phyloP scores from a whole-genome alignment of 352 stramenopile genomes.

The Globisporangium irregulare region DNA sequence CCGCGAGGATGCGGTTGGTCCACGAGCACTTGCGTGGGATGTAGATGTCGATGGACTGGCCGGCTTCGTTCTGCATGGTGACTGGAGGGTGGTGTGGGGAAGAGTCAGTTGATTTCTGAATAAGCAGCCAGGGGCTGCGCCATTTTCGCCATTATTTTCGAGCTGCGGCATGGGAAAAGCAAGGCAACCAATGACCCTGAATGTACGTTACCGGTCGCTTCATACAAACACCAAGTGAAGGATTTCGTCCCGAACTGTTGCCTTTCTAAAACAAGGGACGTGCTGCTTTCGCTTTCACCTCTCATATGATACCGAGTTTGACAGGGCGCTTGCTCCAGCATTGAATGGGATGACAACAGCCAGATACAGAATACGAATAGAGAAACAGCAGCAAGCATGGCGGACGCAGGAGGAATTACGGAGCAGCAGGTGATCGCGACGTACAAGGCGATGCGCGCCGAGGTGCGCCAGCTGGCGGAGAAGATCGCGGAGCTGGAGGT shows the following conservation, averaged over 20 bases:
- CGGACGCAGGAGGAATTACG: conserved; percentile 49
- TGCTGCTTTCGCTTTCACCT: neutral
- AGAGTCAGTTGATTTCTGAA: conserved; percentile 69
- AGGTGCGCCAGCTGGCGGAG: conserved; percentile 80
- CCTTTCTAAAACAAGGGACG: neutral
- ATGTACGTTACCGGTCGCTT: conserved; percentile 76
- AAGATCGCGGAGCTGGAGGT: conserved; percentile 86
- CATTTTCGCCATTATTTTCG: conserved; percentile 1
- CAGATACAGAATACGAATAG: neutral
- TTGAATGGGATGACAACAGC: neutral
- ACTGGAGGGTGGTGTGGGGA: conserved; percentile 22
- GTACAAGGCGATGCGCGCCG: conserved; percentile 84
- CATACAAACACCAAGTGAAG: conserved; percentile 44
- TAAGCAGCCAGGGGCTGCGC: neutral
- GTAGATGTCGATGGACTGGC: conserved; percentile 98
- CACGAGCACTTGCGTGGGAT: conserved; percentile 99
- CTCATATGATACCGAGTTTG: conserved; percentile 3
- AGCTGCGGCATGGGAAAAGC: neutral
- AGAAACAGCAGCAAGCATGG: conserved; percentile 26
- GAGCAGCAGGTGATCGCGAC: conserved; percentile 85
- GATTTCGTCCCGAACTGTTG: neutral
- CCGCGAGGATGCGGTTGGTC: conserved; percentile 97
- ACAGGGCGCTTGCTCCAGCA: conserved; percentile 7
- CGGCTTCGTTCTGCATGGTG: conserved; percentile 97
- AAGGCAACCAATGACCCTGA: conserved; percentile 75